Evolutionary conservation across 1,284 basidiomycete species (phyloP).

Genomic region (Entoloma clypeatum): DNA sequence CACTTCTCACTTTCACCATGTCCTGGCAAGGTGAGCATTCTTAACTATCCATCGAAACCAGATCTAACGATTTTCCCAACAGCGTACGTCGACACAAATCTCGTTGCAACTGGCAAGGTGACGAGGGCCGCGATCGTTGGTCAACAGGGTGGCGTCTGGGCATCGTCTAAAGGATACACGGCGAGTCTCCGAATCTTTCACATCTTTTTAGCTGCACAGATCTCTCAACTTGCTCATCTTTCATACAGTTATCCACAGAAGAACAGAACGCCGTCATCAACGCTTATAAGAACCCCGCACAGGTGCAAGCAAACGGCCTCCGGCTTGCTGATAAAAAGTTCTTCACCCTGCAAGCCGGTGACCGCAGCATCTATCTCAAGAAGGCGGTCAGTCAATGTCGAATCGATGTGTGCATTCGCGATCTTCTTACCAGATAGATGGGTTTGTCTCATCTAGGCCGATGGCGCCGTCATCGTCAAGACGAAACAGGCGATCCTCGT

Average conservation of each 20-base stretch:
- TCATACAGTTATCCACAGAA: constrained; percentile 58
- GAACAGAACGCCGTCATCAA: constrained; percentile 72
- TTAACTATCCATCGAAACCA: constrained; percentile 1
- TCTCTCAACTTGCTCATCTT: not conserved
- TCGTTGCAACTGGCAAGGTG: constrained; percentile 78
- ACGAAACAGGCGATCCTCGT: constrained; percentile 89
- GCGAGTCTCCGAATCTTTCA: constrained; percentile 46
- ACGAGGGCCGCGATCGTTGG: constrained; percentile 83
- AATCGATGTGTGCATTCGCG: too few relatives aligned
- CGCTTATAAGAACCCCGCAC: constrained; percentile 46
- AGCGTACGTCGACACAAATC: constrained; percentile 89
- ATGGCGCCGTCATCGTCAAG: constrained; percentile 82
- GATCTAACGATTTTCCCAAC: constrained; percentile 14
- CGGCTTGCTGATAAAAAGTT: constrained; percentile 77
- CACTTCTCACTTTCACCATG: constrained; percentile 19
- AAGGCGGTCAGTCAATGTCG: constrained; percentile 55
- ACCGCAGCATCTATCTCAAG: constrained; percentile 75
- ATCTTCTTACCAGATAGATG: not conserved
- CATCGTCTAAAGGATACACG: constrained; percentile 66
- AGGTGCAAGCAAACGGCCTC: constrained; percentile 59
- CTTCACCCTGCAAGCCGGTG: constrained; percentile 64
- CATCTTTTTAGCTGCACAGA: not conserved
- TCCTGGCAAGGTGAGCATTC: constrained; percentile 28
- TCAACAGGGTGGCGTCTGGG: constrained; percentile 86
- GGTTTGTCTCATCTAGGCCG: constrained; percentile 47